These are phyloP conservation scores for Pseudisothecium myosuroides DNA, from an alignment of 225 moss, liverwort and hornwort genomes.

Conservation along the genomic window DNA sequence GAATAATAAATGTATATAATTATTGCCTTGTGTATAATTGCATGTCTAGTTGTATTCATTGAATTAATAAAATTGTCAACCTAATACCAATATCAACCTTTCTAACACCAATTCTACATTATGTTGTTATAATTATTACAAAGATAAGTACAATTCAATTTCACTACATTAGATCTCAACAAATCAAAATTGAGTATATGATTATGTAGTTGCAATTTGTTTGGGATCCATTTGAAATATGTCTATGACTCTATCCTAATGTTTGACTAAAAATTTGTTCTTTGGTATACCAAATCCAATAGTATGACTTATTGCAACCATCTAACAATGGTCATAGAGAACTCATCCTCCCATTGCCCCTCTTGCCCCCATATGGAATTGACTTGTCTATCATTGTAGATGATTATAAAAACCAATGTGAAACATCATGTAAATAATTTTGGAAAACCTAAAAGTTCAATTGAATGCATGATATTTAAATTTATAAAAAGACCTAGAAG, in stretches of 20 bases:
- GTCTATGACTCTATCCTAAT: background rate
- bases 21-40: background rate
- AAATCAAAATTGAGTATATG: background rate
- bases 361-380: too few species aligned
- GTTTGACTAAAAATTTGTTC: background rate
- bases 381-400: background rate
- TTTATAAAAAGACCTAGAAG: background rate
- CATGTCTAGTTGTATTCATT: background rate
- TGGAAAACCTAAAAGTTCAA: background rate
- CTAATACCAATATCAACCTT: background rate
- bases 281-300: background rate
- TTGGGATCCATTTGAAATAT: background rate
- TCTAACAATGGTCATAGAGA: accelerated
- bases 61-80: background rate
- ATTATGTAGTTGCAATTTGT: background rate
- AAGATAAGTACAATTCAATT: background rate
- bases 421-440: background rate
- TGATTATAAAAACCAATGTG: background rate
- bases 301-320: background rate
- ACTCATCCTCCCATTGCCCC: accelerated
- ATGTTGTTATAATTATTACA: background rate
- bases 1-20: background rate
- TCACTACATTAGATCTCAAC: background rate
- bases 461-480: background rate
- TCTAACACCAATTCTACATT: background rate